Evolutionary conservation across 345 rosid species (phyloP), one percentile per base, ranked within the genome.

Genomic region (Combretum micranthum): DNA sequence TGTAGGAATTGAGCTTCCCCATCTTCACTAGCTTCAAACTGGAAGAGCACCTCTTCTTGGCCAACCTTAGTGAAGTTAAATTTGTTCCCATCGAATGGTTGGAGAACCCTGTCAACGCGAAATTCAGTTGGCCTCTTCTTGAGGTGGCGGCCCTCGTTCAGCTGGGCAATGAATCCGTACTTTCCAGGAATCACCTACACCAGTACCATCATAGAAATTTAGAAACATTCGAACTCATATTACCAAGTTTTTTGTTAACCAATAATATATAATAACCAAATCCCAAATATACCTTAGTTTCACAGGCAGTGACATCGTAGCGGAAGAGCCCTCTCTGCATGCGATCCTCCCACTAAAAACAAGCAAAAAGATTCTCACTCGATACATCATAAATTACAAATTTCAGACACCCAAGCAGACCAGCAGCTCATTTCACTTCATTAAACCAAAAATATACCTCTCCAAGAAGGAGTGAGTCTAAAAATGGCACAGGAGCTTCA

Each of bases 101-200:
- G 95, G 18, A 90, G 87, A 51, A 93, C 97, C 84, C 85, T 80
- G 65, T 85, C 97, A 47, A 93, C 92, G n/a, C 87, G 86, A 65
- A 87, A 87, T 66, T 93, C 96, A 51, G 96, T 93, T 4, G 97
- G 99, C 72, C 99, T 82, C 80, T 93, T 93, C 92, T 87, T 83
- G 32, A 90, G 75, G 81, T 87, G 96, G 45, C 99, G 94, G 48
- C 95, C 96, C 61, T 93, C 92, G 15, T 90, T 93, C 75, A 87
- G 90, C 84, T 93, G 97, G 37, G 96, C 99, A 17, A 93, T 68
- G 79, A 93, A 89, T 50, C 99, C 96, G 65, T 65, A 62, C 60
- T 64, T 72, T 32, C 99, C 99, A 13, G 84, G 95, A 58, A 93
- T 89, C 62, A 93, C 96, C 99, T 93, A 61, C 60, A 60, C 18